Evolutionary conservation across 495 filamentous ascomycete species (phyloP).

Genomic region (Xylaria intraflava): DNA sequence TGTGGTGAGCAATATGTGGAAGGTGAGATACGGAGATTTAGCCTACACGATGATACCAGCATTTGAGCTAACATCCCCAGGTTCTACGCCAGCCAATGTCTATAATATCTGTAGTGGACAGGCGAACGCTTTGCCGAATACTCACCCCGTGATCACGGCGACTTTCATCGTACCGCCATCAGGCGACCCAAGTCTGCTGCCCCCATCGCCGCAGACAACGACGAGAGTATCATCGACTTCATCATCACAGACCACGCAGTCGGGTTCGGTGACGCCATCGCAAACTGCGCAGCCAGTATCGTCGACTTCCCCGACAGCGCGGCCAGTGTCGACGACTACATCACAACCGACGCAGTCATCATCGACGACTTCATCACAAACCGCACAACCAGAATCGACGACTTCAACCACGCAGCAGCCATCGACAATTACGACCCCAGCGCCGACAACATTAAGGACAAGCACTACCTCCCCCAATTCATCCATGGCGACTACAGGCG

Average conservation of each 20-base stretch:
- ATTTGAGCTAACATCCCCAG: slow-evolving; percentile 24
- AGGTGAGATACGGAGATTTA: slow-evolving; percentile 26
- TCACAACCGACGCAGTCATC: no score
- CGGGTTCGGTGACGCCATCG: neutral
- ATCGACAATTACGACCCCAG: neutral
- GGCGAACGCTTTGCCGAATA: slow-evolving; percentile 46
- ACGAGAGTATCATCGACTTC: slow-evolving; percentile 3
- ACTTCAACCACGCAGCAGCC: neutral
- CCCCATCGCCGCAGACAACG: slow-evolving; percentile 10
- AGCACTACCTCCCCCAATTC: slow-evolving; percentile 11
- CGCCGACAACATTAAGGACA: slow-evolving; percentile 10
- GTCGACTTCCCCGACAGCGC: no score
- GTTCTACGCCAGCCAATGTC: slow-evolving; percentile 31
- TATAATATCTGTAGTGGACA: slow-evolving; percentile 55
- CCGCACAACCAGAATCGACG: no score
- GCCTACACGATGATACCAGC: neutral
- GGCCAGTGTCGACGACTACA: no score
- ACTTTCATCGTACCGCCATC: slow-evolving; percentile 40
- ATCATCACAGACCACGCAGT: neutral
- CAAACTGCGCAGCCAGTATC: no score
- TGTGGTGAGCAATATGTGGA: slow-evolving; percentile 32
- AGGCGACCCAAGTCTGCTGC: slow-evolving; percentile 18
- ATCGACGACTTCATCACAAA: no score
- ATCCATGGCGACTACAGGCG: slow-evolving; percentile 9
- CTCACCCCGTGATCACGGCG: slow-evolving; percentile 55